Conservation (phyloP, 768 basidiomycete species). For the Tricholoma saponaceum region DNA sequence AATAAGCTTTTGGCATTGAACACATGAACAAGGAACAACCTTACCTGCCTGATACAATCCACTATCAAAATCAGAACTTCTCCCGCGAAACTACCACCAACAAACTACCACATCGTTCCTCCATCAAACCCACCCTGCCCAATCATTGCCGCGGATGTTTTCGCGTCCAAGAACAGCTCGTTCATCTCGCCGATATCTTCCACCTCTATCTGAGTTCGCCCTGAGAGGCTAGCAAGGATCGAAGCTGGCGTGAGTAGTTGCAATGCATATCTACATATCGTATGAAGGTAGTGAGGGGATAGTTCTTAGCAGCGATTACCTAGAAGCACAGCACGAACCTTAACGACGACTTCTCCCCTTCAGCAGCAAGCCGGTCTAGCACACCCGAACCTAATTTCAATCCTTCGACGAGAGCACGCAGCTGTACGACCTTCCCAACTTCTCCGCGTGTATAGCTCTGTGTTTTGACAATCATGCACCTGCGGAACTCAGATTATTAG, state of each 20-base stretch:
- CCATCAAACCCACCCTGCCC: slow-evolving; percentile 33
- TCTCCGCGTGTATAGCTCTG: slow-evolving; percentile 79
- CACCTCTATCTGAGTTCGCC: slow-evolving; percentile 74
- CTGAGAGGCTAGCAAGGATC: slow-evolving; percentile 75
- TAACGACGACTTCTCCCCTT: slow-evolving; percentile 80
- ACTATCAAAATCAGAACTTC: background rate
- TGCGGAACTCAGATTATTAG: slow-evolving; percentile 22
- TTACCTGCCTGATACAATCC: no score
- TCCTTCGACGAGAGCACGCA: slow-evolving; percentile 85
- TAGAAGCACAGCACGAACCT: slow-evolving; percentile 42
- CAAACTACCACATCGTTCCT: slow-evolving; percentile 16
- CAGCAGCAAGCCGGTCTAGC: slow-evolving; percentile 72
- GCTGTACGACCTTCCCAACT: slow-evolving; percentile 80
- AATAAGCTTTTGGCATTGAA: background rate
- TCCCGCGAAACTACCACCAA: background rate
- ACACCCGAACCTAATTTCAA: slow-evolving; percentile 73
- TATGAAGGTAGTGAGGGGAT: slow-evolving; percentile 6
- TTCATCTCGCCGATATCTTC: slow-evolving; percentile 95
- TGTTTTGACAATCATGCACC: slow-evolving; percentile 95
- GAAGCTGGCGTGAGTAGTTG: slow-evolving; percentile 90
- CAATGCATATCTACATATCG: slow-evolving; percentile 69
- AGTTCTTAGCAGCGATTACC: background rate
- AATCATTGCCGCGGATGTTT: slow-evolving; percentile 63
- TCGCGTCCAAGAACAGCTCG: slow-evolving; percentile 93
- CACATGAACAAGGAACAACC: background rate